Evolutionary conservation across 148 eudicot genomes (phyloP), one percentile per base, ranked within the genome.

Genomic region (Camellia lanceoleosa): DNA sequence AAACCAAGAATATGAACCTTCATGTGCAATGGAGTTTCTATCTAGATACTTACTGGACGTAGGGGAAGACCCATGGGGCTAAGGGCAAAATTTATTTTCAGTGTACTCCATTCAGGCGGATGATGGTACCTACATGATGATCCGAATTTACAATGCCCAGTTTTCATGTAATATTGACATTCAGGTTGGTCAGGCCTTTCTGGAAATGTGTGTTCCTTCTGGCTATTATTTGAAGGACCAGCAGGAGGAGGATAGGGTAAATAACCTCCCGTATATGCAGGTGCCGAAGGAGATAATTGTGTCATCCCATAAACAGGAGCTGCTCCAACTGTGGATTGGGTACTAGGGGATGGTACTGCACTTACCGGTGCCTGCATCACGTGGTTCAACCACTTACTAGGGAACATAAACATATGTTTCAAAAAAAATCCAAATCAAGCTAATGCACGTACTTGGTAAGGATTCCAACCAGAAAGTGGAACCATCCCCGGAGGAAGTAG

Each of bases 121-220:
- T 94, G 99, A 83, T 97, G 92, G 78, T 92, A 97, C 86, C 86
- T 91, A 88, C 98, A 97, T 8, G 99, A 88, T 16, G 94, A 80
- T 44, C 99, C 99, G 84, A 81, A 94, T 82, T 97, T 97, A 83
- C 98, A 97, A 18, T 94, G 91, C 63, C 99, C 99, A 76, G 95
- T 94, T 84, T 86, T 97, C 83, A 92, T 78, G 83, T 90, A 97
- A 88, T 91, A 83, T 85, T 94, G 97, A 80, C 99, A 97, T 82
- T 94, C 98, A 58, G 95, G 90, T 85, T 92, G 95, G 70, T 93
- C 98, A 7, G 92, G 98, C 81, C 99, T 94, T 81, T 92, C 92
- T n/a, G 99, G 99, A 83, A 82, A 96, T 75, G 83, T 55, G 4
- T 83, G 90, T 69, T 92, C 98, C 82, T 87, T 91, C 63, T 87